Percentiles rank a stretch among this genome's conserved stretches.
Conservation (phyloP, 768 basidiomycete genomes). For the Phanerodontia chrysosporium region DNA sequence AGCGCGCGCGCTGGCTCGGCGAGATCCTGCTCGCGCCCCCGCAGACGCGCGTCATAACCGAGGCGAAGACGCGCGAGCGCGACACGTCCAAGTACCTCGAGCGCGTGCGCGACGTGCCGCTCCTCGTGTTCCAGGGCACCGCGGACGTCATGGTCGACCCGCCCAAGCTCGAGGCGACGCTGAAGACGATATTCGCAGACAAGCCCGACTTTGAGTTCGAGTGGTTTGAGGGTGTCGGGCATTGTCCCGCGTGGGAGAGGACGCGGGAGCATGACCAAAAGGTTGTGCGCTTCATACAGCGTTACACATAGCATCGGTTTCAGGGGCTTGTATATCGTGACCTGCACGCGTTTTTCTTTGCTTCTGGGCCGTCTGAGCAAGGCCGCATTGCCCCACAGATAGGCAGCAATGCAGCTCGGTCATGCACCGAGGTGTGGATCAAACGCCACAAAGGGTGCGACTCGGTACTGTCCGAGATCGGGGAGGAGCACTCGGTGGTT, state of each 20-base stretch:
- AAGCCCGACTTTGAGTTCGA: neutral
- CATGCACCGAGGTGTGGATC: too few relatives aligned
- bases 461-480: too few relatives aligned
- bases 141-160: constrained; percentile 12
- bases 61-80: constrained; percentile 17
- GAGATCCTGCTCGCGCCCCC: constrained; percentile 20
- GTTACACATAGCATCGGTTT: neutral
- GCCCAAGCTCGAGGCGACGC: neutral
- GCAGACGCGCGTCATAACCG: constrained; percentile 9
- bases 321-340: too few relatives aligned
- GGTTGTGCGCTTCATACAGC: constrained; percentile 23
- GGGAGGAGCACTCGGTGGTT: too few relatives aligned
- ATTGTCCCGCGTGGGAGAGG: constrained; percentile 20
- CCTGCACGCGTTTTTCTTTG: too few relatives aligned
- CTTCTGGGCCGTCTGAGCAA: too few relatives aligned
- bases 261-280: constrained; percentile 15
- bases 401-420: too few relatives aligned
- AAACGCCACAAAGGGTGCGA: too few relatives aligned
- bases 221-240: constrained; percentile 18
- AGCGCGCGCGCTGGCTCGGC: constrained; percentile 21
- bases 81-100: constrained; percentile 18
- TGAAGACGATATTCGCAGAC: neutral
- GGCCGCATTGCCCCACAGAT: too few relatives aligned
- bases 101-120: constrained; percentile 14
- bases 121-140: constrained; percentile 21